phyloP scores from a whole-genome alignment of 805 yeast genomes.

The Martiniozyma abietophila region DNA sequence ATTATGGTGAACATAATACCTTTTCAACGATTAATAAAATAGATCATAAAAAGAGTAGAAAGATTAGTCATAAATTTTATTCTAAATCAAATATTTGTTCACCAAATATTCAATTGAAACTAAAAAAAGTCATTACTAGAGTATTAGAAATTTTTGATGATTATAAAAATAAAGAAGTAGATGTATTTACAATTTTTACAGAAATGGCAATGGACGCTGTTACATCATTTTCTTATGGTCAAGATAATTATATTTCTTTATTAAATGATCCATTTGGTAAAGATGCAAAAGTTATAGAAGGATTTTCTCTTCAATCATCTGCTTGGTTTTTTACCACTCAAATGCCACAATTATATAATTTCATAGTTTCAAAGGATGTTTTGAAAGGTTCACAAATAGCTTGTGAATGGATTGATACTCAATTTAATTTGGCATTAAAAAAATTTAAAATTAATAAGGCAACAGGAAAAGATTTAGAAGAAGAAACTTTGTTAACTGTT shows the following conservation, averaged over 20 bases:
- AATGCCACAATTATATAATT: conserved; percentile 44
- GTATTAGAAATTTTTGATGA: conserved; percentile 19
- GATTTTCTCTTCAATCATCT: conserved; percentile 41
- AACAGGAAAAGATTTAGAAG: conserved; percentile 7
- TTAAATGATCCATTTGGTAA: conserved; percentile 29
- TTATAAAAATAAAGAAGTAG: conserved; percentile 28
- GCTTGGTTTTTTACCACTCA: conserved; percentile 61
- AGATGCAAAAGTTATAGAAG: conserved; percentile 34
- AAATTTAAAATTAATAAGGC: conserved; percentile 13
- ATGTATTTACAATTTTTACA: conserved; percentile 57
- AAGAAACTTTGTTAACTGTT: conserved; percentile 19
- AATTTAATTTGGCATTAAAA: conserved; percentile 19
- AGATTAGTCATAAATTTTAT: conserved; percentile 32
- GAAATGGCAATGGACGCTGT: conserved; percentile 65
- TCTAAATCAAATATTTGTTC: conserved; percentile 34
- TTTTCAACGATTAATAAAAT: conserved; percentile 45
- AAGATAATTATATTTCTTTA: conserved; percentile 35
- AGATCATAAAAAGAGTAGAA: conserved; percentile 37
- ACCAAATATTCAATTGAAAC: conserved; percentile 24
- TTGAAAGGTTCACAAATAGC: conserved; percentile 30
- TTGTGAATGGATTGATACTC: conserved; percentile 35
- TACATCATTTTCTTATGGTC: conserved; percentile 51
- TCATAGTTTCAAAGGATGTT: conserved; percentile 31
- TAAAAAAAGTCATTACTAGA: conserved; percentile 26
- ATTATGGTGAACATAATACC: conserved; percentile 49